Evolutionary conservation across 202 grass and related monocot genomes (phyloP).

Genomic region (Setaria viridis): DNA sequence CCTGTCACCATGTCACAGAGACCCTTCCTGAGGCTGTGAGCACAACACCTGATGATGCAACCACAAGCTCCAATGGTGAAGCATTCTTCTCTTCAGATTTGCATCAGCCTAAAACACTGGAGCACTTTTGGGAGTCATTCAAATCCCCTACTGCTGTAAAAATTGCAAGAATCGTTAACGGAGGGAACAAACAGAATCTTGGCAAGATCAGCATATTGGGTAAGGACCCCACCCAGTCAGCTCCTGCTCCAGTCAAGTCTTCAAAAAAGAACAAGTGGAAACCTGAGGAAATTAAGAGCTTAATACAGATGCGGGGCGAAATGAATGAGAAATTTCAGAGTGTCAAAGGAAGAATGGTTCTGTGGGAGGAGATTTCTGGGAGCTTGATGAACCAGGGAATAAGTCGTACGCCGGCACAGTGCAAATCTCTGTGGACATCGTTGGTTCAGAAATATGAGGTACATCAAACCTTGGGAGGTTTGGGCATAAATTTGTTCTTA

Average conservation of each 20-base stretch:
- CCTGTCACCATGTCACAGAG: constrained; percentile 46
- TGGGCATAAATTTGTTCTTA: not conserved
- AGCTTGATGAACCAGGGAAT: constrained; percentile 76
- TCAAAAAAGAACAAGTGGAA: constrained; percentile 90
- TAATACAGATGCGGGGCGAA: constrained; percentile 79
- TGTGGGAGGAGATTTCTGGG: constrained; percentile 90
- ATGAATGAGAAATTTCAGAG: constrained; percentile 84
- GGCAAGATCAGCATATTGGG: constrained; percentile 51
- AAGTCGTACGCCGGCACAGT: constrained; percentile 74
- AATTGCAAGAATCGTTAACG: constrained; percentile 64
- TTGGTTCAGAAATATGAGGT: constrained; percentile 99
- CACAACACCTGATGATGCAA: constrained; percentile 50
- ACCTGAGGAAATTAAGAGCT: constrained; percentile 85
- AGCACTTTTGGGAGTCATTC: constrained; percentile 67
- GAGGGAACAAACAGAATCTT: constrained; percentile 48
- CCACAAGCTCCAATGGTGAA: constrained; percentile 58
- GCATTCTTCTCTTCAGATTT: constrained; percentile 65
- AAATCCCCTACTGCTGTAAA: constrained; percentile 65
- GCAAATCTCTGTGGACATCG: constrained; percentile 96
- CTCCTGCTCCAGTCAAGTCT: constrained; percentile 55
- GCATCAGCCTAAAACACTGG: constrained; percentile 63
- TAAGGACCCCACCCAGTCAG: constrained; percentile 51
- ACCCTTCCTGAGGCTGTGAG: constrained; percentile 42
- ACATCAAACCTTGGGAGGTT: constrained; percentile 15
- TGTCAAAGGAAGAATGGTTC: constrained; percentile 90